Conservation (phyloP, 768 basidiomycete genomes). For the Collybia nuda region DNA sequence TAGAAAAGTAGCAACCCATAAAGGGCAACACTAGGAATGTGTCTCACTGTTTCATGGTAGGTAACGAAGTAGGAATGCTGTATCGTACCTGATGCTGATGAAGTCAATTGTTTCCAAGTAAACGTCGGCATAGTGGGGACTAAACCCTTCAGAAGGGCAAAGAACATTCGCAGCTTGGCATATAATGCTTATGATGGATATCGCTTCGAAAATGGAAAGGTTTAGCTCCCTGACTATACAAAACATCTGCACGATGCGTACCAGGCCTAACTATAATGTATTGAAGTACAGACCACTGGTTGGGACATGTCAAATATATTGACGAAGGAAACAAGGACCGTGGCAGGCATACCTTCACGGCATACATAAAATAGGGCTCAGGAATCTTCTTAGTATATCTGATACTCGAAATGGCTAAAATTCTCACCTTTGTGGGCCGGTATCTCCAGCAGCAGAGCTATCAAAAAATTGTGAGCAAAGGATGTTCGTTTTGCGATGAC, state of each 20-base stretch:
- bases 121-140: slow-evolving; percentile 56
- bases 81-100: slow-evolving; percentile 68
- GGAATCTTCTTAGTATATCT: slow-evolving; percentile 1
- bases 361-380: slow-evolving; percentile 84
- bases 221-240: neutral
- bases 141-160: slow-evolving; percentile 60
- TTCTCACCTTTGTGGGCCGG: slow-evolving; percentile 67
- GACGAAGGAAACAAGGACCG: neutral
- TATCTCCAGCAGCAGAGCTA: slow-evolving; percentile 82
- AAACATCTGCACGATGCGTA: slow-evolving; percentile 11
- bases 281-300: slow-evolving; percentile 83
- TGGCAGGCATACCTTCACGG: slow-evolving; percentile 70
- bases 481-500: neutral
- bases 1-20: slow-evolving; percentile 86
- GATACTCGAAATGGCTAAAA: neutral
- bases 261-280: slow-evolving; percentile 69
- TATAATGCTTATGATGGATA: slow-evolving; percentile 75
- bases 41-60: neutral
- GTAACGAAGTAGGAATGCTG: neutral
- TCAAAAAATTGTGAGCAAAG: neutral
- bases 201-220: slow-evolving; percentile 24
- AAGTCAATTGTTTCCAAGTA: slow-evolving; percentile 75
- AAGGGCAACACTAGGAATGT: slow-evolving; percentile 61
- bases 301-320: neutral
- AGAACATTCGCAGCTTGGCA: slow-evolving; percentile 67